Evolutionary conservation across 176 grass and related monocot genomes (phyloP), one percentile per base, ranked within the genome.

Genomic region (Carex scoparia): DNA sequence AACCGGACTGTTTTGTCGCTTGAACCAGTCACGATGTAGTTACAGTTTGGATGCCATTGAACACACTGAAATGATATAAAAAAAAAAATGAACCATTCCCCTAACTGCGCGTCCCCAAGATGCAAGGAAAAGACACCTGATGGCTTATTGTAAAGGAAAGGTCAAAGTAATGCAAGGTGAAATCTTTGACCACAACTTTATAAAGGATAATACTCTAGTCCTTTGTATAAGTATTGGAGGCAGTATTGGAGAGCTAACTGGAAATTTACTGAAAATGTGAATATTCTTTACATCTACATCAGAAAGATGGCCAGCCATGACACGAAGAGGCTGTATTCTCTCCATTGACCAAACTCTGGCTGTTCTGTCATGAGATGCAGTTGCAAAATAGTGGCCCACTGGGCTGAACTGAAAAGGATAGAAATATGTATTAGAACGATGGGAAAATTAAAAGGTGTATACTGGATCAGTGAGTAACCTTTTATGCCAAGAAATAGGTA

Each of bases 311-410:
- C 96, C 96, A 30, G 93, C 88, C 92, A 98, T 93, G 82, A 98
- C 93, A 54, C 96, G 88, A 82, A 98, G 88, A 88, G 96, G 96
- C 69, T 98, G 93, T 61, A 98, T 90, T 93, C 91, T 94, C 80
- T 98, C 96, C 91, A 95, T 92, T 51, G 96, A 95, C 96, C 96
- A 98, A 79, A 98, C 92, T 93, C 93, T 90, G 90, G 93, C 95
- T 33, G 95, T 98, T 86, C 93, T 91, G 78, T 98, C 95, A 92
- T 98, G 95, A 27, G 95, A 98, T 83, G 89, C 89, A 89, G 92
- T 98, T 57, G 95, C 95, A 91, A 95, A 98, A 87, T 98, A 98
- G 90, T 98, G 91, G 16, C 93, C 95, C 62, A 98, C 83, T 86
- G 95, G 93, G 72, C 93, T 98, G 82, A 98, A 98, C 95, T 98